A percentile compares a stretch with the other conserved stretches of the same genome.
phyloP scores from a whole-genome alignment of 1,139 yeast genomes.

The Yamadazyma atlantica region DNA sequence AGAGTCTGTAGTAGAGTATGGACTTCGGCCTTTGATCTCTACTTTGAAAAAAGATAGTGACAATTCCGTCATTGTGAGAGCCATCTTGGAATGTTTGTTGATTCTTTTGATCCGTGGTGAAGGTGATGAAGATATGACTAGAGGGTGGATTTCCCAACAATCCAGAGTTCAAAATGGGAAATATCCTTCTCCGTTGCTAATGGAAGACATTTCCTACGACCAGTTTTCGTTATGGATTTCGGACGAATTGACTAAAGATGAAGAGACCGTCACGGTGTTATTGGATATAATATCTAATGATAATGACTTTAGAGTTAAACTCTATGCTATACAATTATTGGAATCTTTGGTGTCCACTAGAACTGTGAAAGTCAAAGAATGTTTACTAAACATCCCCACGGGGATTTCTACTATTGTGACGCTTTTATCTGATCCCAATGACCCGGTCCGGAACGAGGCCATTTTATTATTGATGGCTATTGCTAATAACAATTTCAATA shows the following conservation, averaged over 20 bases:
- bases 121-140: slow-evolving; percentile 54
- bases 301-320: slow-evolving; percentile 68
- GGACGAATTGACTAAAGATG: slow-evolving; percentile 81
- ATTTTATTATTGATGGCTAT: slow-evolving; percentile 80
- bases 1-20: slow-evolving; percentile 88
- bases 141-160: slow-evolving; percentile 73
- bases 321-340: slow-evolving; percentile 80
- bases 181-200: slow-evolving; percentile 75
- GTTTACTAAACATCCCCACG: slow-evolving; percentile 70
- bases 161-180: slow-evolving; percentile 79
- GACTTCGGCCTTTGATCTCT: slow-evolving; percentile 70
- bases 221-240: slow-evolving; percentile 95
- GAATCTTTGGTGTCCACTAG: slow-evolving; percentile 84
- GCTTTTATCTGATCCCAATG: slow-evolving; percentile 69
- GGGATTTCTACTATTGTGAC: slow-evolving; percentile 76
- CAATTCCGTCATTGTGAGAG: slow-evolving; percentile 74
- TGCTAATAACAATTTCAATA: slow-evolving; percentile 78
- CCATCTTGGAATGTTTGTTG: slow-evolving; percentile 80
- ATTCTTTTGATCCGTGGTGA: slow-evolving; percentile 75
- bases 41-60: slow-evolving; percentile 66
- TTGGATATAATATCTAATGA: slow-evolving; percentile 53
- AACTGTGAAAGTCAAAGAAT: slow-evolving; percentile 70
- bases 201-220: slow-evolving; percentile 62
- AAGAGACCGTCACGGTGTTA: slow-evolving; percentile 56
- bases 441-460: slow-evolving; percentile 89